Percentiles rank a stretch among this genome's conserved stretches.
These are phyloP conservation scores for Grosmannia penicillata DNA, from an alignment of 2,329 filamentous ascomycete genomes.

Conservation along the genomic window DNA sequence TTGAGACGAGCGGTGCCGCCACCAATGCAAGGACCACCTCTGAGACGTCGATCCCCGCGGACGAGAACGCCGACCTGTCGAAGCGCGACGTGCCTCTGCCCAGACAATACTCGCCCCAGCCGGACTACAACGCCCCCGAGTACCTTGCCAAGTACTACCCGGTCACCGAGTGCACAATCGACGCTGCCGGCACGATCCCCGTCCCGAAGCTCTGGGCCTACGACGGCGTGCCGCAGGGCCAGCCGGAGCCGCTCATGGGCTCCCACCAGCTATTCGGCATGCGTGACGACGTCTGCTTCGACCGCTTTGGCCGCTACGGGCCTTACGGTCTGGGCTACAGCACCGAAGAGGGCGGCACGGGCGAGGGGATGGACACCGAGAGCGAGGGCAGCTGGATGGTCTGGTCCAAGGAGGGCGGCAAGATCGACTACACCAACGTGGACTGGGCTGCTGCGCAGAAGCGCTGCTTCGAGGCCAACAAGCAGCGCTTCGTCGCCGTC, in stretches of 20 bases:
- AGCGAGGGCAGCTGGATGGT: slow-evolving; percentile 47
- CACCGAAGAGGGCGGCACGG: slow-evolving; percentile 53
- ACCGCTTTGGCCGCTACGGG: slow-evolving; percentile 70
- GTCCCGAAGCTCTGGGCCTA: slow-evolving; percentile 54
- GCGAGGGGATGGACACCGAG: slow-evolving; percentile 60
- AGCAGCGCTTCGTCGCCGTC: slow-evolving; percentile 35
- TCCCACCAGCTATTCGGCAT: slow-evolving; percentile 63
- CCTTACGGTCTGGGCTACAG: slow-evolving; percentile 80
- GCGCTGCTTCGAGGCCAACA: slow-evolving; percentile 43
- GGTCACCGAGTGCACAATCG: slow-evolving; percentile 48
- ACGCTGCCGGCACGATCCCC: slow-evolving; percentile 38
- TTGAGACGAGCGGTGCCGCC: slow-evolving; percentile 14
- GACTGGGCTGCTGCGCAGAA: slow-evolving; percentile 42
- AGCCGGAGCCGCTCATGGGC: slow-evolving; percentile 64
- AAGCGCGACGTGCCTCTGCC: slow-evolving; percentile 23
- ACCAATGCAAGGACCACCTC: no score
- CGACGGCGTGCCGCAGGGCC: slow-evolving; percentile 35
- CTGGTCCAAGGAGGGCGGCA: slow-evolving; percentile 34
- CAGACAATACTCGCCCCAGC: slow-evolving; percentile 53
- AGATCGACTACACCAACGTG: slow-evolving; percentile 39
- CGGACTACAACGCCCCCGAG: slow-evolving; percentile 40
- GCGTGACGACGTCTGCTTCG: slow-evolving; percentile 69
- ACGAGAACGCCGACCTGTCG: background rate
- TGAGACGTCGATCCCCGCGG: no score
- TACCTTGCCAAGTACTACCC: slow-evolving; percentile 38